Percentiles rank a stretch among this genome's conserved stretches.
Evolutionary conservation across 192 early-diverging fungal species (phyloP).

Genomic region (Dissophora globulifera): DNA sequence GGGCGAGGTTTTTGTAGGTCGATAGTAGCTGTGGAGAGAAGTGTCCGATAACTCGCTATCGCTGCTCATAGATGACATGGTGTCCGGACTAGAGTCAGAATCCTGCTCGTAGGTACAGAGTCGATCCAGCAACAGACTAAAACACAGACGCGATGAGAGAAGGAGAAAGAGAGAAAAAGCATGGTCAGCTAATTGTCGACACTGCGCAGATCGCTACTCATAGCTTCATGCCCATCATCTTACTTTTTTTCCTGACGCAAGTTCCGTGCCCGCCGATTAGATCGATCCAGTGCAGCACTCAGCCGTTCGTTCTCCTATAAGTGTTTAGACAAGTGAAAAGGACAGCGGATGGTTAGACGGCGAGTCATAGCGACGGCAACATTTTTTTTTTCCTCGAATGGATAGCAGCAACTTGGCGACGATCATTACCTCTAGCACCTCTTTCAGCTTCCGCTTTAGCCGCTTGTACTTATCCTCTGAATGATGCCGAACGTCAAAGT

Average conservation of each 20-base stretch:
- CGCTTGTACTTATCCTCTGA: constrained; percentile 56
- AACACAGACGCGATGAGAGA: not conserved
- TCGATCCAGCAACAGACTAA: constrained; percentile 30
- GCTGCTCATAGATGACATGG: constrained; percentile 16
- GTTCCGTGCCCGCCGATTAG: constrained; percentile 29
- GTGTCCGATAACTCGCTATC: constrained; percentile 34
- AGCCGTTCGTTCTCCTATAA: constrained; percentile 35
- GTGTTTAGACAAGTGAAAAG: too few species aligned
- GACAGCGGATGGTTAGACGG: too few species aligned
- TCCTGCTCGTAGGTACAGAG: constrained; percentile 11
- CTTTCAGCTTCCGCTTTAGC: constrained; percentile 57
- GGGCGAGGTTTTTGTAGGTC: constrained; percentile 1
- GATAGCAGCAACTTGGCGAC: not conserved
- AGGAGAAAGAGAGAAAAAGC: not conserved
- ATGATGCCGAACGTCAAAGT: constrained; percentile 1
- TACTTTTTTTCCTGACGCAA: constrained; percentile 45
- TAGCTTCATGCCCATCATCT: not conserved
- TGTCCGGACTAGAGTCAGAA: constrained; percentile 23
- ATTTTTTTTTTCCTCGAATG: too few species aligned
- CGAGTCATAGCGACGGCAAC: too few species aligned
- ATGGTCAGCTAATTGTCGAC: not conserved
- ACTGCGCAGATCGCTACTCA: too few species aligned
- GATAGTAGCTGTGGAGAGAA: constrained; percentile 10
- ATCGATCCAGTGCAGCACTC: constrained; percentile 26
- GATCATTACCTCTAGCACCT: constrained; percentile 55